Evolutionary conservation across 2,329 filamentous ascomycete genomes (phyloP).

Genomic region (Neofusicoccum sp.): DNA sequence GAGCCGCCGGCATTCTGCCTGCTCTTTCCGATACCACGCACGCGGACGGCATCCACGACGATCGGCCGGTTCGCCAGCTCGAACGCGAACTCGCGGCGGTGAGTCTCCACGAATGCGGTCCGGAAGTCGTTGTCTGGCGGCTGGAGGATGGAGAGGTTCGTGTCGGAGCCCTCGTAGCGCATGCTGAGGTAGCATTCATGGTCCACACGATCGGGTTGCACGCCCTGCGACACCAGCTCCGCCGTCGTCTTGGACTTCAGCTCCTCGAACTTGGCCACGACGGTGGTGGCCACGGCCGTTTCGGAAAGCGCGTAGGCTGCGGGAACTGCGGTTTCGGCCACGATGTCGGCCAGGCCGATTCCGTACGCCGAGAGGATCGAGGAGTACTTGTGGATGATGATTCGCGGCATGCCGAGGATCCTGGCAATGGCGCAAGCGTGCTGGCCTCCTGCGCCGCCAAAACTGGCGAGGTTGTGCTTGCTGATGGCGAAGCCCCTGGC

Average conservation of each 20-base stretch:
- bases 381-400: slow-evolving; percentile 48
- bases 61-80: slow-evolving; percentile 38
- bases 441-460: slow-evolving; percentile 36
- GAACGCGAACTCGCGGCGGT: slow-evolving; percentile 46
- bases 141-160: slow-evolving; percentile 42
- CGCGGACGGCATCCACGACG: slow-evolving; percentile 10
- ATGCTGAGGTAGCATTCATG: slow-evolving; percentile 44
- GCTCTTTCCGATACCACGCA: slow-evolving; percentile 10
- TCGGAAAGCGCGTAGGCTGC: slow-evolving; percentile 68
- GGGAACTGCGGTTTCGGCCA: slow-evolving; percentile 38
- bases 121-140: slow-evolving; percentile 34
- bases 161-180: slow-evolving; percentile 46
- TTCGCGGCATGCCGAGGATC: slow-evolving; percentile 44
- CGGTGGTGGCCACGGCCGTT: slow-evolving; percentile 51
- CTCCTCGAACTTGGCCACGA: background rate
- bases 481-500: slow-evolving; percentile 26
- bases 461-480: slow-evolving; percentile 28
- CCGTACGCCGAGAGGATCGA: slow-evolving; percentile 50
- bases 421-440: slow-evolving; percentile 46
- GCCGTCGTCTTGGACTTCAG: slow-evolving; percentile 28
- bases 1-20: background rate
- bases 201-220: slow-evolving; percentile 34
- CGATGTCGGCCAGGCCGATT: slow-evolving; percentile 29
- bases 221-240: slow-evolving; percentile 66
- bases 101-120: slow-evolving; percentile 36